These are phyloP conservation scores for Actinidia polygama DNA, from an alignment of 179 eudicot species.

Conservation along the genomic window DNA sequence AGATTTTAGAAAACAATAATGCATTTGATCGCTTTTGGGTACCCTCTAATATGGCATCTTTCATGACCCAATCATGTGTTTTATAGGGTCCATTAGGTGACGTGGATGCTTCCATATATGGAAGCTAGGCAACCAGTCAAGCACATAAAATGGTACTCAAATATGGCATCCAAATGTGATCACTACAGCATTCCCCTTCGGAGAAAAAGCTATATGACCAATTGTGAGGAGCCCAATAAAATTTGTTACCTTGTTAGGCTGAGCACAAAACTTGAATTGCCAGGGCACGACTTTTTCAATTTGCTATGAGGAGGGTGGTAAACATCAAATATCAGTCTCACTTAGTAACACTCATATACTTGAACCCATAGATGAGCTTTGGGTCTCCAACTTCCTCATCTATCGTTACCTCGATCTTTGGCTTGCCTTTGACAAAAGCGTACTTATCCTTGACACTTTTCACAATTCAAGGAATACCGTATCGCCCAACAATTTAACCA, in stretches of 20 bases:
- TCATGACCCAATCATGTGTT: no score
- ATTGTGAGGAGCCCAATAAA: background rate
- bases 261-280: constrained; percentile 66
- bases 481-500: constrained; percentile 80
- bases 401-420: no score
- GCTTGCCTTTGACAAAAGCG: constrained; percentile 25
- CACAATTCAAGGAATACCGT: constrained; percentile 65
- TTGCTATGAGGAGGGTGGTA: constrained; percentile 83
- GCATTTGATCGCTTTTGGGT: no score
- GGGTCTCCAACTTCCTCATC: constrained; percentile 24
- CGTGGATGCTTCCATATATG: no score
- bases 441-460: constrained; percentile 42
- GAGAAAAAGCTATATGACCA: no score
- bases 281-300: constrained; percentile 85
- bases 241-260: constrained; percentile 61
- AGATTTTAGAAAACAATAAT: background rate
- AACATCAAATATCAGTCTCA: constrained; percentile 66
- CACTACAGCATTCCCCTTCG: no score
- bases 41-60: no score
- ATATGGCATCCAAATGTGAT: no score
- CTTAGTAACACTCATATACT: constrained; percentile 44
- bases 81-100: no score
- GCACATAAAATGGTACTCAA: no score
- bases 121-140: no score
- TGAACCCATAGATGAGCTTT: constrained; percentile 39